A percentile compares a stretch with the other conserved stretches of the same genome.
Evolutionary conservation across 2,329 filamentous ascomycete genomes (phyloP).

Genomic region (Lecanicillium sp.): DNA sequence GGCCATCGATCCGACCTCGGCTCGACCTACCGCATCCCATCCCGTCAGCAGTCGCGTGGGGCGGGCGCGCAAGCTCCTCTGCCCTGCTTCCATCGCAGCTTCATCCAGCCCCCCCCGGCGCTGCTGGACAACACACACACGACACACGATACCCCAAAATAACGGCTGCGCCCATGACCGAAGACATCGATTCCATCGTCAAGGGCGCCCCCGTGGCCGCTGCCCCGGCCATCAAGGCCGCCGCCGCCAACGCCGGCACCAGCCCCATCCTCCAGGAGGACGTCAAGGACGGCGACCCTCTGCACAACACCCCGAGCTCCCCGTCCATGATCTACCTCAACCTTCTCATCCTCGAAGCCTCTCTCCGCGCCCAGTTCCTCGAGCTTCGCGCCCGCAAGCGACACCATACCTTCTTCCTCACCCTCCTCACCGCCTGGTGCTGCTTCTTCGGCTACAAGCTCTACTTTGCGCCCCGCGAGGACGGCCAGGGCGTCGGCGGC

Average conservation of each 20-base stretch:
- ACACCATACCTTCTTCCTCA: conserved; percentile 88
- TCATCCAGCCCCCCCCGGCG: too few species aligned
- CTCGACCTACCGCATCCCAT: too few species aligned
- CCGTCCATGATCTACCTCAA: conserved; percentile 98
- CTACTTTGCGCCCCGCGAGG: conserved; percentile 92
- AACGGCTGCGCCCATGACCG: conserved; percentile 48
- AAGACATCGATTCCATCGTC: conserved; percentile 78
- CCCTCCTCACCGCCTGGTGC: conserved; percentile 74
- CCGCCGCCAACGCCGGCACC: conserved; percentile 24
- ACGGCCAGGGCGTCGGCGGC: conserved; percentile 84
- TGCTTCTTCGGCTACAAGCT: conserved; percentile 81
- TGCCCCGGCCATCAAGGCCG: conserved; percentile 18
- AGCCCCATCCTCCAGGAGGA: conserved; percentile 39
- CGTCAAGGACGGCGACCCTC: conserved; percentile 57
- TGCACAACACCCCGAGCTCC: conserved; percentile 77
- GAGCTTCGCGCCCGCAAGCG: conserved; percentile 80
- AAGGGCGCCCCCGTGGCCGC: conserved; percentile 55
- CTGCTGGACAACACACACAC: not conserved
- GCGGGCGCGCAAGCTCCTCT: conserved; percentile 12
- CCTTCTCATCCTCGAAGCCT: conserved; percentile 92
- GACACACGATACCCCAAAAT: too few species aligned
- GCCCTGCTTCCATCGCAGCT: too few species aligned
- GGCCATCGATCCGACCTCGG: too few species aligned
- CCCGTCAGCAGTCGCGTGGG: not conserved
- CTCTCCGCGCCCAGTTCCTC: conserved; percentile 86